phyloP scores from a whole-genome alignment of 305 asterid species.

The Nicotiana rustica region DNA sequence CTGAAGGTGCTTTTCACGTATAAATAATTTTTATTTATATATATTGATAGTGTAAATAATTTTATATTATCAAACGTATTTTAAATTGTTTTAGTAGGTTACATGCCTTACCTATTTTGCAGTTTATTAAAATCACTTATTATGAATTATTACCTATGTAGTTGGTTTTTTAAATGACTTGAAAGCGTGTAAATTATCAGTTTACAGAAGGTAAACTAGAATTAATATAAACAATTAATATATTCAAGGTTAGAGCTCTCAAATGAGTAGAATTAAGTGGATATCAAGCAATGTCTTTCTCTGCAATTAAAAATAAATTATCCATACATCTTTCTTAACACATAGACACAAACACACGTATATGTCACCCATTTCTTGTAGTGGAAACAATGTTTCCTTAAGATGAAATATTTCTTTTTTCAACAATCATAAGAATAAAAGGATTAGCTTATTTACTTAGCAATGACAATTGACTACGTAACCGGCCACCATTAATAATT shows the following conservation, averaged over 20 bases:
- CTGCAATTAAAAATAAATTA: not conserved
- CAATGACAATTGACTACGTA: not conserved
- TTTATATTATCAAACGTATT: not conserved
- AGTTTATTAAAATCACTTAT: not conserved
- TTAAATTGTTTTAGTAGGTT: not conserved
- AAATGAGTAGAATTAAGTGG: not conserved
- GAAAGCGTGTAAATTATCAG: not conserved
- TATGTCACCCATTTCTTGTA: not conserved
- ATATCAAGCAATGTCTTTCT: not conserved
- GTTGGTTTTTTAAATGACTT: not conserved
- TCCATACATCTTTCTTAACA: not conserved
- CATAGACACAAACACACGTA: not conserved
- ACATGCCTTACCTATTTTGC: not conserved
- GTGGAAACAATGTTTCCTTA: not conserved
- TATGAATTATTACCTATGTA: not conserved
- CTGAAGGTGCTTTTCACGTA: not conserved
- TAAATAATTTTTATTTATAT: not conserved
- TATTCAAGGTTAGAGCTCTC: not conserved
- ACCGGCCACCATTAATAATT: not conserved
- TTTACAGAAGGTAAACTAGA: not conserved
- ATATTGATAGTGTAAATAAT: not conserved
- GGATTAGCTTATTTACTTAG: not conserved
- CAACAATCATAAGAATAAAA: not conserved
- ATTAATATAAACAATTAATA: not conserved
- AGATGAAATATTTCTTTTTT: not conserved